Evolutionary conservation across 495 filamentous ascomycete species (phyloP).

Genomic region (Wilcoxina mikolae): DNA sequence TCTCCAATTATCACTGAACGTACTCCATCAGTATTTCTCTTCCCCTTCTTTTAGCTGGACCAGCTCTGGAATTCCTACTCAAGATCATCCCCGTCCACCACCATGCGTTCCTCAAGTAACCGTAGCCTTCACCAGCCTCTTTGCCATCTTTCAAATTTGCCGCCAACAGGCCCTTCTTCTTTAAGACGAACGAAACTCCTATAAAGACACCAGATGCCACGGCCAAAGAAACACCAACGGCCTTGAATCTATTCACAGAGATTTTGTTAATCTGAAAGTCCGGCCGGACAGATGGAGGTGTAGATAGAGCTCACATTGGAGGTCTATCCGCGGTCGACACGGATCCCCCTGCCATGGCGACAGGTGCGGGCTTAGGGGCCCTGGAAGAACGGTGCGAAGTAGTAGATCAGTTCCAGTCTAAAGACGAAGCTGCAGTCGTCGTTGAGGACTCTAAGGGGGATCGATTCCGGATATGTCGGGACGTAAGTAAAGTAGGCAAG

Average conservation of each 20-base stretch:
- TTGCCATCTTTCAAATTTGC: constrained; percentile 87
- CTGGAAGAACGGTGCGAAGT: background rate
- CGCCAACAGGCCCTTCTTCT: constrained; percentile 78
- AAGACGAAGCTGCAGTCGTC: too few relatives aligned
- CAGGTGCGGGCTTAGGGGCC: background rate
- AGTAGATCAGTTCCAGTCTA: too few relatives aligned
- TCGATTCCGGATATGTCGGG: too few relatives aligned
- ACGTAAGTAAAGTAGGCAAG: too few relatives aligned
- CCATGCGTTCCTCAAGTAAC: constrained; percentile 87
- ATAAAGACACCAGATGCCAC: constrained; percentile 87
- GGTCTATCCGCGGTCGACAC: constrained; percentile 7
- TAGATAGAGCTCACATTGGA: constrained; percentile 15
- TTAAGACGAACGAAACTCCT: constrained; percentile 86
- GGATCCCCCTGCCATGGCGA: background rate
- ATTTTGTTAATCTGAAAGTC: background rate
- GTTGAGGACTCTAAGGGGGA: too few relatives aligned
- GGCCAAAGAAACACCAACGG: constrained; percentile 73
- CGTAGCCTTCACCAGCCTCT: constrained; percentile 90
- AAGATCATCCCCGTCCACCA: constrained; percentile 96
- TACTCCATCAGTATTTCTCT: background rate
- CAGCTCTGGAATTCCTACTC: constrained; percentile 31
- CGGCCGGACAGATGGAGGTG: constrained; percentile 5
- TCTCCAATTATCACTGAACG: constrained; percentile 71
- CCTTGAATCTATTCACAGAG: constrained; percentile 49
- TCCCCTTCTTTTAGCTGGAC: background rate